Conservation (phyloP, 345 rosid species). For the Cochlearia excelsa region DNA sequence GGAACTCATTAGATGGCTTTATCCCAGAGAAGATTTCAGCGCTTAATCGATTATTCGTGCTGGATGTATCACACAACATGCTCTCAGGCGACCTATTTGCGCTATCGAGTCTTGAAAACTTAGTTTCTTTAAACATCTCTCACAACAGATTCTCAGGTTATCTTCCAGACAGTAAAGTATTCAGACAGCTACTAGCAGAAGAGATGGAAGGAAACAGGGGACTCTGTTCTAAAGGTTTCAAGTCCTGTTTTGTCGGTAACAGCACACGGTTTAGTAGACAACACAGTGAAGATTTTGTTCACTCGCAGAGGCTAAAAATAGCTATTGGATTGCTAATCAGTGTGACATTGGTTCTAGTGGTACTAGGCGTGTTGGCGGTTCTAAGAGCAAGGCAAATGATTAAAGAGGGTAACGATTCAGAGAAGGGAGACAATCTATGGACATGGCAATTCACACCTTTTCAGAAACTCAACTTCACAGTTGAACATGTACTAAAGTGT, state of each 20-base stretch:
- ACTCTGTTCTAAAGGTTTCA: conserved; percentile 50
- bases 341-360: conserved; percentile 48
- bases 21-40: conserved; percentile 53
- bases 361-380: conserved; percentile 51
- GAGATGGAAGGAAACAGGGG: conserved; percentile 62
- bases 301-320: conserved; percentile 46
- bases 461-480: conserved; percentile 66
- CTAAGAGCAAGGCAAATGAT: conserved; percentile 46
- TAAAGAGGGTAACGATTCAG: conserved; percentile 50
- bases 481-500: conserved; percentile 63
- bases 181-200: conserved; percentile 49
- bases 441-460: conserved; percentile 86
- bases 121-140: conserved; percentile 69
- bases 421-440: conserved; percentile 48
- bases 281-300: conserved; percentile 23
- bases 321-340: conserved; percentile 52
- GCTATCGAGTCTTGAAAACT: conserved; percentile 53
- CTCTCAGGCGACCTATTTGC: conserved; percentile 57
- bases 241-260: conserved; percentile 55
- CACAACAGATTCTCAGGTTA: conserved; percentile 76
- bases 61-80: conserved; percentile 65
- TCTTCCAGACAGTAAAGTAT: conserved; percentile 68
- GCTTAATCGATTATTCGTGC: conserved; percentile 54
- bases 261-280: conserved; percentile 27
- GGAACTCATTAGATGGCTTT: conserved; percentile 57